Conservation (phyloP, 371 early-diverging fungal genomes). For the Nematocida displodere region DNA sequence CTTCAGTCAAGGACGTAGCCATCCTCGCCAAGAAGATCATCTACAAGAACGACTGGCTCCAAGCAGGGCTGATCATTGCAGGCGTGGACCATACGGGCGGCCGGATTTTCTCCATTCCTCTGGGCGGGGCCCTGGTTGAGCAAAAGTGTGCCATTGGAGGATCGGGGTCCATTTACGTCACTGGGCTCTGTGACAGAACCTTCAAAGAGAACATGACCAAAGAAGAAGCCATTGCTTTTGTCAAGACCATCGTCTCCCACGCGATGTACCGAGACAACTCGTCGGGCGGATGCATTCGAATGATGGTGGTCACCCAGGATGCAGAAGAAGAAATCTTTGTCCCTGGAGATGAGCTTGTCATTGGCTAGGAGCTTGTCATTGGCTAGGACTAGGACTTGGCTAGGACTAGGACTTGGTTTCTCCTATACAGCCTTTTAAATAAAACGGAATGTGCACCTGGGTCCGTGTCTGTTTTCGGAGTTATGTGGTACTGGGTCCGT, state of each 20-base stretch:
- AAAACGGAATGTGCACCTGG: not conserved
- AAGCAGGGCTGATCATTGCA: slow-evolving; percentile 94
- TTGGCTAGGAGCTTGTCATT: slow-evolving; percentile 45
- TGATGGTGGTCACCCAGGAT: slow-evolving; percentile 82
- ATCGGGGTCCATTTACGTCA: slow-evolving; percentile 90
- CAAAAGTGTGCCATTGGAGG: slow-evolving; percentile 89
- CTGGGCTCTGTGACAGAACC: slow-evolving; percentile 86
- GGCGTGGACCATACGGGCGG: slow-evolving; percentile 85
- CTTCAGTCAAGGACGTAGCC: slow-evolving; percentile 79
- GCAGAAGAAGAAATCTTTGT: slow-evolving; percentile 81
- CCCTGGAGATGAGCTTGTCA: slow-evolving; percentile 68
- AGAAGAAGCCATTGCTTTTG: slow-evolving; percentile 84
- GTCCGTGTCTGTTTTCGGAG: not conserved
- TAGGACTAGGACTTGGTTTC: not conserved
- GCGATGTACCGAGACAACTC: slow-evolving; percentile 94
- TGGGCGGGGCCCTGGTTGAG: slow-evolving; percentile 85
- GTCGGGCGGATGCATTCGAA: slow-evolving; percentile 91
- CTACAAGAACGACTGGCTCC: slow-evolving; percentile 75
- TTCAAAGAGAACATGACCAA: slow-evolving; percentile 76
- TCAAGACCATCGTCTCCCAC: slow-evolving; percentile 77
- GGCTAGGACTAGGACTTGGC: slow-evolving; percentile 20
- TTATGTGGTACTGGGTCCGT: not conserved
- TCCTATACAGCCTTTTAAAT: not conserved
- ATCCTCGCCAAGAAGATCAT: slow-evolving; percentile 81
- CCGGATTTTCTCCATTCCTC: slow-evolving; percentile 73